Evolutionary conservation across 106 monocot species (phyloP), one percentile per base, ranked within the genome.

Genomic region (Apostasia shenzhenica): DNA sequence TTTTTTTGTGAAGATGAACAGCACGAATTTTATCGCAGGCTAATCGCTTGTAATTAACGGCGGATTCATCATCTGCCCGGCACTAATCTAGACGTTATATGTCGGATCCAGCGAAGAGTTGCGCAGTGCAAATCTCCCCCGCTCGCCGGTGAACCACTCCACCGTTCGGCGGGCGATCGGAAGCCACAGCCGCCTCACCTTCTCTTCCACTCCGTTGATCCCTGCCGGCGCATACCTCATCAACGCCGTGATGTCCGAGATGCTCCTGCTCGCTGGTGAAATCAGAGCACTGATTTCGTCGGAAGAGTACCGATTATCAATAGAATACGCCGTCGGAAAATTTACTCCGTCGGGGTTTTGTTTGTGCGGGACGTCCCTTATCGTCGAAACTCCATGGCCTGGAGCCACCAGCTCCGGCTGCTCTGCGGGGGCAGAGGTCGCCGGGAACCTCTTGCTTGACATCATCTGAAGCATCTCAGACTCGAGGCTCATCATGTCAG

Each of bases 401-500:
- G 26, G 26, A 0, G 26, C 26, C 26, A 26, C 26, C 26, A 26
- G 26, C 0, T 26, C 26, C 26, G 26, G 26, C 26, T 26, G 26
- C 26, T 26, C 26, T 26, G 11, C 10, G 14, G 2, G 14, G 55
- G 11, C 4, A 4, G 57, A 10, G 4, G 44, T 48, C 54, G 51
- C 76, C 2, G 4, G 8, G 42, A 87, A 80, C 50, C 87, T 54
- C 68, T 57, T 69, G 85, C 81, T 81, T 0, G 86, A 88, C 1
- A 54, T 65, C 46, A 37, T 26, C 7, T 26, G 65, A 76, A 99
- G 57, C 92, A 99, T 87, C 57, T 99, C 92, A n/a, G 82, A 81
- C 26, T 79, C 77, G 39, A 94, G 66, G 38, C 85, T 78, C 45
- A 90, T 74, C 43, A 94, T 58, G 63, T 94, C 94, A 12, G 87